Percentiles rank a stretch among this genome's conserved stretches.
phyloP scores from a whole-genome alignment of 352 stramenopile species.

The Blastocystis sp. region DNA sequence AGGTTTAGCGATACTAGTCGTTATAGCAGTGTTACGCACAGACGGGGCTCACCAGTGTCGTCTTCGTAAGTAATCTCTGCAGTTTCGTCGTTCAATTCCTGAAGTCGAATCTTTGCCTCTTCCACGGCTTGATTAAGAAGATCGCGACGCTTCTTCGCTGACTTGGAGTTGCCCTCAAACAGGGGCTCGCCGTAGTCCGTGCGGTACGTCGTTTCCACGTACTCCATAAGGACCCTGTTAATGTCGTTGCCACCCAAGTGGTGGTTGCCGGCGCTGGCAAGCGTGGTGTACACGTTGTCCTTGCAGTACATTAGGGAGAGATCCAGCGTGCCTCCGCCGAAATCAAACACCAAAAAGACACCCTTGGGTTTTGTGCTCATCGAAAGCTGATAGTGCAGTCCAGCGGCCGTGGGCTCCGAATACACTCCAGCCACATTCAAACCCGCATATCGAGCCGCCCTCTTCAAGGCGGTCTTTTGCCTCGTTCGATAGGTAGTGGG shows the following conservation, averaged over 20 bases:
- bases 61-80: too few species aligned
- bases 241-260: conserved; percentile 84
- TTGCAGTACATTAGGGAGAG: conserved; percentile 71
- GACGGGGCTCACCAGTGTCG: too few species aligned
- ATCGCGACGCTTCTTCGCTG: not conserved
- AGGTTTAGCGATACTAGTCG: not conserved
- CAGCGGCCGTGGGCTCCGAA: conserved; percentile 29
- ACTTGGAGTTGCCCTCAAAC: not conserved
- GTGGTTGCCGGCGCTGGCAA: conserved; percentile 81
- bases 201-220: not conserved
- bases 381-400: not conserved
- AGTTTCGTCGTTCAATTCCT: not conserved
- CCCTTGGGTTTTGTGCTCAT: not conserved
- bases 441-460: not conserved
- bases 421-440: not conserved
- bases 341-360: conserved; percentile 74
- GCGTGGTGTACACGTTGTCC: conserved; percentile 73
- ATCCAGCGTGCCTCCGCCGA: conserved; percentile 79
- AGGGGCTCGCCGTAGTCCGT: not conserved
- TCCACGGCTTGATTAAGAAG: not conserved
- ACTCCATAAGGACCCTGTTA: conserved; percentile 69
- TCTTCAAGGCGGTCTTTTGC: not conserved
- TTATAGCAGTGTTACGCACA: too few species aligned
- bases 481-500: not conserved
- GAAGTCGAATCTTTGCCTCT: not conserved